phyloP scores from a whole-genome alignment of 441 rosid genomes.

The Populus tomentosa region DNA sequence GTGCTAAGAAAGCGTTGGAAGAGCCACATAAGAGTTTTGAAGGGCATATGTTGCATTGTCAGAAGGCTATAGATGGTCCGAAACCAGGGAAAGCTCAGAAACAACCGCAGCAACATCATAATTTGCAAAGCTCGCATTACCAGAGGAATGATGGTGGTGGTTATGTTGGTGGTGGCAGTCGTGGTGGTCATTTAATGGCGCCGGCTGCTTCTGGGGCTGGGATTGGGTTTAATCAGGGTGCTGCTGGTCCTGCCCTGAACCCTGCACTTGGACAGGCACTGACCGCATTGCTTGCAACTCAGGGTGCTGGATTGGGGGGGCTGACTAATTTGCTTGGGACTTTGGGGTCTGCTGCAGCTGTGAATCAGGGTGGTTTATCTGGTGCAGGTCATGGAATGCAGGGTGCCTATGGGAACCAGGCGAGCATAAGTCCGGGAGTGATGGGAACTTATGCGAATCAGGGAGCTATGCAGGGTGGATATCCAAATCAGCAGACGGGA shows the following conservation, averaged over 20 bases:
- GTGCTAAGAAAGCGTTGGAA: slow-evolving; percentile 39
- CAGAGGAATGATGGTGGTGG: slow-evolving; percentile 31
- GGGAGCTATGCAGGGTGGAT: slow-evolving; percentile 29
- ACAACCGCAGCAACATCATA: slow-evolving; percentile 24
- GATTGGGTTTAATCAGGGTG: slow-evolving; percentile 37
- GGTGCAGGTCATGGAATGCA: slow-evolving; percentile 26
- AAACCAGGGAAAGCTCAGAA: slow-evolving; percentile 45
- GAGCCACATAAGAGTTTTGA: slow-evolving; percentile 46
- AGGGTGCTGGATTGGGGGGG: slow-evolving; percentile 88
- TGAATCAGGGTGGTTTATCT: slow-evolving; percentile 46
- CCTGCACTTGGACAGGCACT: slow-evolving; percentile 90
- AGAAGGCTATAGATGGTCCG: slow-evolving; percentile 83
- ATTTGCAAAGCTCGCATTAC: slow-evolving; percentile 25
- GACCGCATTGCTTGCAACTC: slow-evolving; percentile 78
- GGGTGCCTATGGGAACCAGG: slow-evolving; percentile 44
- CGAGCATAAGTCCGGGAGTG: slow-evolving; percentile 33
- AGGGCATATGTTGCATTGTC: slow-evolving; percentile 40
- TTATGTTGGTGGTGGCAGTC: slow-evolving; percentile 21
- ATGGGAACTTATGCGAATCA: slow-evolving; percentile 42
- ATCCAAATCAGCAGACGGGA: slow-evolving; percentile 33
- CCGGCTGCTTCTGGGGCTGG: slow-evolving; percentile 48
- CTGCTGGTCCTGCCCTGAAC: slow-evolving; percentile 33
- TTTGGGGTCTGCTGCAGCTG: slow-evolving; percentile 37
- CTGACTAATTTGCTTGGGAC: slow-evolving; percentile 54
- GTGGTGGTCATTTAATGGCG: slow-evolving; percentile 41